Base-by-base conservation (phyloP, 768 basidiomycete species). In the Phaeotremella fagi region DNA sequence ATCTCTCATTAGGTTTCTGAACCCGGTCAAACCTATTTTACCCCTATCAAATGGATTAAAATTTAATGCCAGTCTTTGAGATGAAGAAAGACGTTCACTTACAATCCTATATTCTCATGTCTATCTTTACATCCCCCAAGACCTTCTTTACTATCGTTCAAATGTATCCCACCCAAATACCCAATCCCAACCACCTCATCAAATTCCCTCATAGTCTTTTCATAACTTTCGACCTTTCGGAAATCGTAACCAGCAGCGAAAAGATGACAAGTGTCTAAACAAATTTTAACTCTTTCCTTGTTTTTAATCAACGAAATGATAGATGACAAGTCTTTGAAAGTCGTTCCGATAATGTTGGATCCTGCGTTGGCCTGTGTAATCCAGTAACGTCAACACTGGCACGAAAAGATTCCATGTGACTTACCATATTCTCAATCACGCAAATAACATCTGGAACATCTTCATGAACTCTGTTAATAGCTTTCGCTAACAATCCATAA, bases 161-260 rank as follows among this genome's bases (percentile, higher is more conserved):
- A 68, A 64, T 92, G 90, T 81, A 90, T 85, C 1, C 85, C 89
- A 3, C 82, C 79, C 15, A 91, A 81, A 66, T 88, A 90, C 12
- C 78, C 68, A 23, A 87, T 62, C 1, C 90, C 87, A 2, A 92
- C 78, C 54, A 80, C 75, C n/a, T 77, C 63, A 27, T 87, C 83
- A 60, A 91, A 89, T 42, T 80, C 75, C 11, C 76, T 64, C 72
- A 89, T 87, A 83, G 71, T 71, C 31, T 68, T 87, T 82, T 84
- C 75, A 82, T 87, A 90, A 2, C 81, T 81, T 61, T 82, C 81
- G 55, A 80, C 79, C 0, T 85, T 85, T 23, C 87, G 80, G 33
- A 91, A 82, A 68, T 90, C 87, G 60, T 89, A 88, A 1, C 88
- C 88, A 1, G 88, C 86, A 3, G 87, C 83, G 52, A 87, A 87